These are phyloP conservation scores for Saccharomycopsis olivae DNA, from an alignment of 805 yeast species.

Conservation along the genomic window DNA sequence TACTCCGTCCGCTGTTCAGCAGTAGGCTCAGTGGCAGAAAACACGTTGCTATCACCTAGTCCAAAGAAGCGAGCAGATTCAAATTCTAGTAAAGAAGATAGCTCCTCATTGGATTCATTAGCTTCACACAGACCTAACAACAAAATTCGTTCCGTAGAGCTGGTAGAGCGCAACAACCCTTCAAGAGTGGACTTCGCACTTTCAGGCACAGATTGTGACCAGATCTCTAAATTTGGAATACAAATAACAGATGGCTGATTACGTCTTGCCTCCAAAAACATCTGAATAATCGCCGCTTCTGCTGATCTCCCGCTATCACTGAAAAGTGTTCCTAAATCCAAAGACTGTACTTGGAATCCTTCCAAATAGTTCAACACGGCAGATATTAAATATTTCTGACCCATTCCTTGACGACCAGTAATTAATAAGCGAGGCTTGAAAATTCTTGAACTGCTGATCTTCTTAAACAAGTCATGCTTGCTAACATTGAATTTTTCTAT, in stretches of 20 bases:
- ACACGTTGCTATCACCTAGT: constrained; percentile 33
- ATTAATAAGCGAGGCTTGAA: constrained; percentile 76
- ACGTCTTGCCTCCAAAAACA: constrained; percentile 77
- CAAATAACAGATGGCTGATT: constrained; percentile 81
- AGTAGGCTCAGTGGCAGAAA: constrained; percentile 37
- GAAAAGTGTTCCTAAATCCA: constrained; percentile 69
- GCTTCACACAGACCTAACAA: constrained; percentile 62
- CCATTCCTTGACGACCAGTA: constrained; percentile 67
- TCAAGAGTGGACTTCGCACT: constrained; percentile 64
- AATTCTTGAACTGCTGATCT: constrained; percentile 47
- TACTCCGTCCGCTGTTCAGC: constrained; percentile 35
- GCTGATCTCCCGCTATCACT: constrained; percentile 74
- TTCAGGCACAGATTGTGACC: constrained; percentile 58
- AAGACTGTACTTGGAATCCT: constrained; percentile 78
- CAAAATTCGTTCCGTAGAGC: constrained; percentile 62
- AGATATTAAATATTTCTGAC: constrained; percentile 75
- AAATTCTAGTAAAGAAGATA: background rate
- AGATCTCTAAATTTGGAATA: constrained; percentile 73
- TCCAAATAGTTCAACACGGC: constrained; percentile 78
- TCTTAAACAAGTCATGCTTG: constrained; percentile 48
- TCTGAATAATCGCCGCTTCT: constrained; percentile 75
- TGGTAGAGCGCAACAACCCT: constrained; percentile 56
- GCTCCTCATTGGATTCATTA: constrained; percentile 29
- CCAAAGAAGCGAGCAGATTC: constrained; percentile 45
- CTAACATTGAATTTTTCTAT: constrained; percentile 50